phyloP scores from a whole-genome alignment of 1,139 yeast species.

The Yamadazyma taylorii region DNA sequence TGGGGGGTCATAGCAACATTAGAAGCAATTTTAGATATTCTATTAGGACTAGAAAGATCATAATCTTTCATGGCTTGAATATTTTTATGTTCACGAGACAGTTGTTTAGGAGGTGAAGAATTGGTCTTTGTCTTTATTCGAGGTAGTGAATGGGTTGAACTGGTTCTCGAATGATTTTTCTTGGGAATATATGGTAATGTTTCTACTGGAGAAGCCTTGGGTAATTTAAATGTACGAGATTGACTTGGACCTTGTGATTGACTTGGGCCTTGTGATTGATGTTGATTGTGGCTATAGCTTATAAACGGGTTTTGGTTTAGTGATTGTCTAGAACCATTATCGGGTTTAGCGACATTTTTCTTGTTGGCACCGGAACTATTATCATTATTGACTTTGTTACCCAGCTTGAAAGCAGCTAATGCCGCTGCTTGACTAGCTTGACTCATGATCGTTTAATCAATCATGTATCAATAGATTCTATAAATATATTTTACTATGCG shows the following conservation, averaged over 20 bases:
- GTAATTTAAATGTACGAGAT: background rate
- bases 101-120: background rate
- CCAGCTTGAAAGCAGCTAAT: constrained; percentile 31
- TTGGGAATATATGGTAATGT: constrained; percentile 11
- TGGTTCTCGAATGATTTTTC: constrained; percentile 4
- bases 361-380: background rate
- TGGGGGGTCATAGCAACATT: background rate
- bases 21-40: background rate
- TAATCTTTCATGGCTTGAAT: constrained; percentile 5
- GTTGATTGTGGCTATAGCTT: background rate
- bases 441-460: background rate
- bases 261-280: constrained; percentile 5
- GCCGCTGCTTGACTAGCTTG: constrained; percentile 37
- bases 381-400: constrained; percentile 8
- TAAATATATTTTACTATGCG: constrained; percentile 37
- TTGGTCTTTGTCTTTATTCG: constrained; percentile 9
- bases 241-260: constrained; percentile 9
- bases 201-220: constrained; percentile 3
- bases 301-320: background rate
- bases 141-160: constrained; percentile 12
- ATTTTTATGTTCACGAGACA: background rate
- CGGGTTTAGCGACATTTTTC: background rate
- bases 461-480: background rate
- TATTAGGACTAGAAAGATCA: background rate
- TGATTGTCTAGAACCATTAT: constrained; percentile 3